phyloP scores from a whole-genome alignment of 257 asterid genomes.

The Solanum virginianum region DNA sequence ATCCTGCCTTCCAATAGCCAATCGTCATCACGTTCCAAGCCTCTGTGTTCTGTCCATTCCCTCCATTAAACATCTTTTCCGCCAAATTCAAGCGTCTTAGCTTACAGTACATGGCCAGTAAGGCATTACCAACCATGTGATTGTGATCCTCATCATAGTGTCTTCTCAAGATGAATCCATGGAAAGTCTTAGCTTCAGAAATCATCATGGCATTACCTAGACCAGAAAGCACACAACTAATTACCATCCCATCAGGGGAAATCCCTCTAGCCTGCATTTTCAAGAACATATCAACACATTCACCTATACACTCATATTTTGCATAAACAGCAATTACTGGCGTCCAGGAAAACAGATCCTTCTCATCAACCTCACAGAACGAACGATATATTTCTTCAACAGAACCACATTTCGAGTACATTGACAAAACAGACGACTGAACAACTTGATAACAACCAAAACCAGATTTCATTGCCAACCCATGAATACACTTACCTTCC shows the following conservation, averaged over 20 bases:
- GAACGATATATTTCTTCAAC: slow-evolving; percentile 40
- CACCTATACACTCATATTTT: slow-evolving; percentile 23
- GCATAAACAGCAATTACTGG: slow-evolving; percentile 35
- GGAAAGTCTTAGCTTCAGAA: slow-evolving; percentile 56
- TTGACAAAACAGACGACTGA: slow-evolving; percentile 47
- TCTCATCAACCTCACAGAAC: slow-evolving; percentile 36
- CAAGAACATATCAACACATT: slow-evolving; percentile 29
- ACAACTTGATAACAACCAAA: slow-evolving; percentile 15
- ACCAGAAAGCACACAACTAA: slow-evolving; percentile 47
- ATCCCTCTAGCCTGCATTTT: slow-evolving; percentile 43
- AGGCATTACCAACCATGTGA: slow-evolving; percentile 24
- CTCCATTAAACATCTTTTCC: slow-evolving; percentile 30
- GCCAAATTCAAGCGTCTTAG: slow-evolving; percentile 35
- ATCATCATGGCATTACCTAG: slow-evolving; percentile 27
- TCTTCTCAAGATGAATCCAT: slow-evolving; percentile 49
- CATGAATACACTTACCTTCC: slow-evolving; percentile 69
- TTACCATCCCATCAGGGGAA: slow-evolving; percentile 47
- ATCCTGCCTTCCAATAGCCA: slow-evolving; percentile 53
- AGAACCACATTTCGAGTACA: slow-evolving; percentile 61
- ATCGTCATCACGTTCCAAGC: slow-evolving; percentile 48
- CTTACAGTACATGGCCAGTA: slow-evolving; percentile 65
- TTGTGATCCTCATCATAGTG: slow-evolving; percentile 19
- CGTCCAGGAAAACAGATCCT: slow-evolving; percentile 70
- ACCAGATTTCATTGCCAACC: slow-evolving; percentile 44
- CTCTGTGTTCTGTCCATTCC: slow-evolving; percentile 23